Percentiles rank a stretch among this genome's conserved stretches.
These are phyloP conservation scores for Amanita pseudoporphyria DNA, from an alignment of 768 basidiomycete genomes.

Conservation along the genomic window DNA sequence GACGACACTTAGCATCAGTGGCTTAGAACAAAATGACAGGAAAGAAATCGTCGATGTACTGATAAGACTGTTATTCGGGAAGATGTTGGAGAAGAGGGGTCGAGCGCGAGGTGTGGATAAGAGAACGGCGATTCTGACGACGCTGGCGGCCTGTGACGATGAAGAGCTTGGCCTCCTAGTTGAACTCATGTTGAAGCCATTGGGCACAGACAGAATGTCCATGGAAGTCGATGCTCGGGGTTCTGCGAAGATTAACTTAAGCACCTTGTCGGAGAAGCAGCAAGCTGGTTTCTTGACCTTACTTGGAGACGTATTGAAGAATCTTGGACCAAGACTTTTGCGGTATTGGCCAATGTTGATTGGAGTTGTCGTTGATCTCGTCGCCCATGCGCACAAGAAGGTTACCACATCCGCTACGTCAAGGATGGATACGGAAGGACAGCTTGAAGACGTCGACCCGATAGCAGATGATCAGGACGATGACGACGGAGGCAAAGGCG, in stretches of 20 bases:
- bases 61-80: conserved; percentile 75
- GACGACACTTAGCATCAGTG: conserved; percentile 54
- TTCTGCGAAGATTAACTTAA: conserved; percentile 5
- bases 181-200: conserved; percentile 79
- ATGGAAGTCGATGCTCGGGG: conserved; percentile 12
- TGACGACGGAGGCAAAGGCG: conserved; percentile 20
- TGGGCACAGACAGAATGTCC: conserved; percentile 21
- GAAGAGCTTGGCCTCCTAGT: conserved; percentile 71
- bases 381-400: conserved; percentile 52
- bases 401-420: conserved; percentile 25
- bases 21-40: conserved; percentile 46
- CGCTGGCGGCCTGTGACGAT: conserved; percentile 60
- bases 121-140: conserved; percentile 63
- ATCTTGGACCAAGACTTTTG: conserved; percentile 66
- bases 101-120: conserved; percentile 57
- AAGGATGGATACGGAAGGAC: conserved; percentile 21
- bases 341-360: conserved; percentile 70
- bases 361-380: conserved; percentile 54
- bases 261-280: conserved; percentile 44
- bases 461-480: conserved; percentile 23
- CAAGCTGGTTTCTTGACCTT: conserved; percentile 79
- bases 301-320: conserved; percentile 75
- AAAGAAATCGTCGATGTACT: conserved; percentile 57
- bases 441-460: conserved; percentile 18
- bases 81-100: conserved; percentile 77